Conservation (phyloP, 1,284 basidiomycete genomes). For the Paramarasmius palmivorus region DNA sequence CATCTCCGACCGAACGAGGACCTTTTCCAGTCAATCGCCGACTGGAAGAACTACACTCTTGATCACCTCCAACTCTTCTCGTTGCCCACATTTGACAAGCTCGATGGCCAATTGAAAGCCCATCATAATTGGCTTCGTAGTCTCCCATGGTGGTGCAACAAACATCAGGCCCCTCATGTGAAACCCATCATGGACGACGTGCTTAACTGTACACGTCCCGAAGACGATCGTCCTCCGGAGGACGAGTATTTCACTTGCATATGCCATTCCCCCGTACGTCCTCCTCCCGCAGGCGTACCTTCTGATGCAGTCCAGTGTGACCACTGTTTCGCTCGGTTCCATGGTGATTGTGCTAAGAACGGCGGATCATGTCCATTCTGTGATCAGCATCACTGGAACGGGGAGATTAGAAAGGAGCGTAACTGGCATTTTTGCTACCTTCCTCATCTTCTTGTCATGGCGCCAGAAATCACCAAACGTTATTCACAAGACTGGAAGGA, state of each 20-base stretch:
- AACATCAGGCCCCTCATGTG: conserved; percentile 62
- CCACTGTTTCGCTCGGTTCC: conserved; percentile 81
- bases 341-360: conserved; percentile 77
- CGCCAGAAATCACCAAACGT: conserved; percentile 71
- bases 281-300: conserved; percentile 65
- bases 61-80: conserved; percentile 71
- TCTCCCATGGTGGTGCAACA: conserved; percentile 74
- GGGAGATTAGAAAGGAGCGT: conserved; percentile 74
- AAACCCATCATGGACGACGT: conserved; percentile 70
- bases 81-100: conserved; percentile 68
- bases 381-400: conserved; percentile 86
- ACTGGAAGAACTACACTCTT: conserved; percentile 71
- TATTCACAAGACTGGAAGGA: conserved; percentile 79
- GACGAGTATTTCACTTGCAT: conserved; percentile 85
- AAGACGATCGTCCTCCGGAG: conserved; percentile 72
- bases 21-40: conserved; percentile 65
- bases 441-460: conserved; percentile 62
- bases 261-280: conserved; percentile 70
- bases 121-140: conserved; percentile 72
- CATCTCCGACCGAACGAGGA: conserved; percentile 55
- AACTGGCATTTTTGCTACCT: conserved; percentile 81
- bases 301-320: conserved; percentile 87
- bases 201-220: conserved; percentile 64
- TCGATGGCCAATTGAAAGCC: conserved; percentile 62
- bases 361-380: conserved; percentile 89